Conservation (phyloP, 2,329 filamentous ascomycete genomes). For the Parastagonospora avenae region DNA sequence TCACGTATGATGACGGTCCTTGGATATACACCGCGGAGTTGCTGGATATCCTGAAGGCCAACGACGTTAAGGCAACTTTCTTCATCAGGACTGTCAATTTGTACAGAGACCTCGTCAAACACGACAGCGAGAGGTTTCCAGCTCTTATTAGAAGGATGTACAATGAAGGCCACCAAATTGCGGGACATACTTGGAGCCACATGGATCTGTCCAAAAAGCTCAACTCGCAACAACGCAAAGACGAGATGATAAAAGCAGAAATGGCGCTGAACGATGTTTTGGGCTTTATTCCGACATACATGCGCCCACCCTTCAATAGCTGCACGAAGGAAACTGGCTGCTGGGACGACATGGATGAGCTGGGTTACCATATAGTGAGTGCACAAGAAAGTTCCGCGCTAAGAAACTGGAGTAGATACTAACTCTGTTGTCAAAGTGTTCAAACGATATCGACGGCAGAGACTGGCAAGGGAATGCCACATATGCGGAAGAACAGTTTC, state of each 20-base stretch:
- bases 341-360: constrained; percentile 44
- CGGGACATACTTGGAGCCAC: constrained; percentile 56
- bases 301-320: constrained; percentile 56
- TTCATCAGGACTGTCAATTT: constrained; percentile 44
- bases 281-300: constrained; percentile 56
- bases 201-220: not conserved
- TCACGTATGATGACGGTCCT: constrained; percentile 62
- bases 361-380: constrained; percentile 55
- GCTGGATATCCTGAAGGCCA: constrained; percentile 57
- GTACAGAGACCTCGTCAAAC: constrained; percentile 47
- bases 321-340: constrained; percentile 36
- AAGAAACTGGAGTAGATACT: too few species aligned
- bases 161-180: constrained; percentile 59
- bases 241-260: constrained; percentile 57
- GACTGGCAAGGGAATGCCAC: too few species aligned
- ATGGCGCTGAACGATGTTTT: constrained; percentile 55
- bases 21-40: constrained; percentile 56
- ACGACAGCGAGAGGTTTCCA: constrained; percentile 45
- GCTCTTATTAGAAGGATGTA: constrained; percentile 54
- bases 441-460: too few species aligned
- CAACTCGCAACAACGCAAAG: too few species aligned
- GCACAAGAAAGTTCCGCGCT: not conserved
- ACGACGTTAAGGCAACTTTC: constrained; percentile 59
- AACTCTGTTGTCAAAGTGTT: too few species aligned
- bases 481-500: too few species aligned